A percentile compares a stretch with the other conserved stretches of the same genome.
phyloP scores from a whole-genome alignment of 2,329 filamentous ascomycete genomes.

The Nemania sp. region DNA sequence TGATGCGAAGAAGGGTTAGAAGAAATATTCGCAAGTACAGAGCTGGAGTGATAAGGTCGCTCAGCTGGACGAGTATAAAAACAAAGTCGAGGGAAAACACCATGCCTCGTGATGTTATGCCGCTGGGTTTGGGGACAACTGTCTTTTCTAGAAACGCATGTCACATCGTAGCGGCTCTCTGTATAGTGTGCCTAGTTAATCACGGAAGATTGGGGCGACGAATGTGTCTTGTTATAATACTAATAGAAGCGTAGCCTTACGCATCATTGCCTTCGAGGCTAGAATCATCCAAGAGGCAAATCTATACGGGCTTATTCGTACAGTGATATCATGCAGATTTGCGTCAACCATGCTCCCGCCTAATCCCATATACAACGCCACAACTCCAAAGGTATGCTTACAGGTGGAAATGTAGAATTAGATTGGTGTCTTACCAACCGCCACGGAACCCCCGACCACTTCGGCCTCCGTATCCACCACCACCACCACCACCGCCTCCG shows the following conservation, averaged over 20 bases:
- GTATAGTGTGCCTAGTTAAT: not conserved
- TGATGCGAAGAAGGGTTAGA: constrained; percentile 52
- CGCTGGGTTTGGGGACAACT: not conserved
- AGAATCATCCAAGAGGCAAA: constrained; percentile 23
- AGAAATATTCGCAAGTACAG: not conserved
- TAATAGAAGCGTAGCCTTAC: constrained; percentile 33
- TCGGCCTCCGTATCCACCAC: constrained; percentile 57
- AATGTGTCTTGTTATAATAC: constrained; percentile 30
- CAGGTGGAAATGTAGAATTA: not conserved
- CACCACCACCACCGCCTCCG: constrained; percentile 61
- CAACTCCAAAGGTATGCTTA: constrained; percentile 45
- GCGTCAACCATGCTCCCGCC: constrained; percentile 30
- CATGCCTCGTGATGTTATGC: not conserved
- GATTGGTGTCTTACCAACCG: constrained; percentile 49
- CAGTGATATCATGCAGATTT: constrained; percentile 40
- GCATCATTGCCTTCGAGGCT: not conserved
- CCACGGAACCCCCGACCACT: constrained; percentile 58
- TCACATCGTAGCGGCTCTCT: not conserved
- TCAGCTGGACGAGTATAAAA: not conserved
- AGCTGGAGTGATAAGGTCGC: constrained; percentile 12
- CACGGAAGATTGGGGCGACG: constrained; percentile 8
- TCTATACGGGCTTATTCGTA: constrained; percentile 36
- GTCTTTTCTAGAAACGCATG: not conserved
- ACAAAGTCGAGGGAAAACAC: not conserved
- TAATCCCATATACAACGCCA: constrained; percentile 39